Conservation (phyloP, 352 stramenopile species). For the Peronospora farinosa region DNA sequence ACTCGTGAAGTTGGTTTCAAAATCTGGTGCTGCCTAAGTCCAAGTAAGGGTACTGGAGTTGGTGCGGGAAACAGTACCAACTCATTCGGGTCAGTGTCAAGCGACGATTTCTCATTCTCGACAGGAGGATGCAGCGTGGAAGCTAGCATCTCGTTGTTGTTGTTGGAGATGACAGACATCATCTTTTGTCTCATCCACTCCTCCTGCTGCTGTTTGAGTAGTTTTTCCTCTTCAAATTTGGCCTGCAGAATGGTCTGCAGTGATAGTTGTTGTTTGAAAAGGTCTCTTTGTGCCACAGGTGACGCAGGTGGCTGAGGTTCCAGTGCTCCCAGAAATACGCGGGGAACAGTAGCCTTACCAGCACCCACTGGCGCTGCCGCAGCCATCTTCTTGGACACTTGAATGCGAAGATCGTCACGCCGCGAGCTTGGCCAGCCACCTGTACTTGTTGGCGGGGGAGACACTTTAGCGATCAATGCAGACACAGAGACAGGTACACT, state of each 20-base stretch:
- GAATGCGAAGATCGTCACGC: slow-evolving; percentile 64
- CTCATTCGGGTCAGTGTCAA: slow-evolving; percentile 17
- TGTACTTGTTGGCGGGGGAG: slow-evolving; percentile 15
- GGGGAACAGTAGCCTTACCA: slow-evolving; percentile 1
- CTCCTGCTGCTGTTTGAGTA: slow-evolving; percentile 67
- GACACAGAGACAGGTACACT: slow-evolving; percentile 6
- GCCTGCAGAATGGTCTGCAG: slow-evolving; percentile 54
- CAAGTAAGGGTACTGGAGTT: slow-evolving; percentile 34
- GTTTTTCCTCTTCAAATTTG: slow-evolving; percentile 57
- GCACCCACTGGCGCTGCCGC: slow-evolving; percentile 23
- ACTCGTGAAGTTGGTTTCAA: slow-evolving; percentile 40
- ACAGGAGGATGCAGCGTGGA: slow-evolving; percentile 13
- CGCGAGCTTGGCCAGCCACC: slow-evolving; percentile 16
- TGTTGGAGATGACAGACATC: slow-evolving; percentile 10
- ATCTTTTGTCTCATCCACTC: slow-evolving; percentile 58
- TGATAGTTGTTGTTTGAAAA: slow-evolving; percentile 52
- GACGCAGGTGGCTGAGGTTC: slow-evolving; percentile 52
- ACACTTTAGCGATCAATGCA: slow-evolving; percentile 2
- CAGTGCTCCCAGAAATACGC: slow-evolving; percentile 9
- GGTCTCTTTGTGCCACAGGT: slow-evolving; percentile 54
- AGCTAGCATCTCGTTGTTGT: slow-evolving; percentile 6
- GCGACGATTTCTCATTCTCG: slow-evolving; percentile 12
- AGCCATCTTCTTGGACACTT: slow-evolving; percentile 77
- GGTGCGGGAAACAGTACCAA: slow-evolving; percentile 20
- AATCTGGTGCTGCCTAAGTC: slow-evolving; percentile 18